Base-by-base conservation (phyloP, 1,139 yeast genomes). In the Groenewaldozyma auringiensis region DNA sequence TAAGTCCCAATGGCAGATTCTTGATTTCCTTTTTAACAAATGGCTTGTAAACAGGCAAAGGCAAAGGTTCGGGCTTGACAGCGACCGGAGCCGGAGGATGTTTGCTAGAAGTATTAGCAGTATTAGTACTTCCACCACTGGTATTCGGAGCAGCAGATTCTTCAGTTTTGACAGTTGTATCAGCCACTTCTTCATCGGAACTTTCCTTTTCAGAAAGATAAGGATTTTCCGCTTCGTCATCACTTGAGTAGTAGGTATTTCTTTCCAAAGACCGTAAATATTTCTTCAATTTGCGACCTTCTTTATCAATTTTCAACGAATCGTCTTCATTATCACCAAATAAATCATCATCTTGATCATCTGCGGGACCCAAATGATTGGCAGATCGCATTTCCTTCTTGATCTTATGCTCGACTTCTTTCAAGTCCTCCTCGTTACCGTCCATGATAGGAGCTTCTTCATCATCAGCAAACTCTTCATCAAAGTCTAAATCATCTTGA, bases 371-470 rank as follows among this genome's bases (percentile, higher is more conserved):
- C 48, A 85, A 74, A 42, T 82, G 84, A 42, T 83, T 83, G 1
- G 96, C 96, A 27, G 48, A 49, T 51, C 87, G 73, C 92, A 86
- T 88, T 65, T 92, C 97, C 56, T 78, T 82, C 66, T 89, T 92
- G 62, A 92, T 83, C 58, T 88, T 83, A 53, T 77, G 78, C 63
- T 92, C 96, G 36, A 89, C 84, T 55, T 88, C 84, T 62, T 84
- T 88, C 62, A 87, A 85, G 61, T 92, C 98, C 59, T 87, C 94
- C 61, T 92, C 98, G 50, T 89, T 88, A 43, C 96, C 97, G 60
- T 92, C 98, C 76, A 92, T 81, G 50, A 89, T 85, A 25, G 98
- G 98, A 1, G 97, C 97, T 64, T 92, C 98, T 67, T 92, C 98
- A 64, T 92, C 98, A 65, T 92, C 98, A 20, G 95, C 97, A 66